These are phyloP conservation scores for Sporopachydermia quercuum DNA, from an alignment of 805 yeast species.

Conservation along the genomic window DNA sequence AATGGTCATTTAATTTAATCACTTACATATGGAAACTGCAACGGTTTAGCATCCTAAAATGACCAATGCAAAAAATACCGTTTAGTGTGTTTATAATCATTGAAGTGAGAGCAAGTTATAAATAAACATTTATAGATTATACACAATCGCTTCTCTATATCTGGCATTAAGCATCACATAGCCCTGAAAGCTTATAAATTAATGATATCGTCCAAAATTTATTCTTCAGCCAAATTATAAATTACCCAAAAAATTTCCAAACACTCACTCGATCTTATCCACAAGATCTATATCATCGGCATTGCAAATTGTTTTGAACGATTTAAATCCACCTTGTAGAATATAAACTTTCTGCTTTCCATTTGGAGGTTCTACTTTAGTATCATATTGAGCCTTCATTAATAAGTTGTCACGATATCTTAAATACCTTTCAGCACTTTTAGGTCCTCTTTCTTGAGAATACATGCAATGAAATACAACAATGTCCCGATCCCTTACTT, in stretches of 20 bases:
- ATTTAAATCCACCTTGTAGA: constrained; percentile 67
- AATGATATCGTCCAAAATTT: too few species aligned
- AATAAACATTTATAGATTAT: too few species aligned
- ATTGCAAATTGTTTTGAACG: background rate
- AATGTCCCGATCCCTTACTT: constrained; percentile 24
- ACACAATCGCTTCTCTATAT: too few species aligned
- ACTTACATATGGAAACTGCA: too few species aligned
- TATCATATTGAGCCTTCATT: constrained; percentile 12
- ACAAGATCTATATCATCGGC: background rate
- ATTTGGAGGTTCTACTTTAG: constrained; percentile 11
- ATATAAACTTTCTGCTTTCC: constrained; percentile 44
- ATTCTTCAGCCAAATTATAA: too few species aligned
- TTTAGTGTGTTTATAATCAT: too few species aligned
- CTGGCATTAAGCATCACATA: too few species aligned
- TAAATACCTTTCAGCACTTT: constrained; percentile 54
- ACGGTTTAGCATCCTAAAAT: too few species aligned
- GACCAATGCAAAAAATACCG: too few species aligned
- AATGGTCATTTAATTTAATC: background rate
- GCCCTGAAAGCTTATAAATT: too few species aligned
- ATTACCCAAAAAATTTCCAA: background rate
- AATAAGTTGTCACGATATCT: constrained; percentile 23
- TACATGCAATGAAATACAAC: constrained; percentile 85
- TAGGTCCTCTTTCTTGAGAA: constrained; percentile 86
- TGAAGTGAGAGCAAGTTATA: too few species aligned
- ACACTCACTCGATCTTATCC: background rate